Base-by-base conservation (phyloP, 2,329 filamentous ascomycete genomes). In the Coniochaeta pulveracea region DNA sequence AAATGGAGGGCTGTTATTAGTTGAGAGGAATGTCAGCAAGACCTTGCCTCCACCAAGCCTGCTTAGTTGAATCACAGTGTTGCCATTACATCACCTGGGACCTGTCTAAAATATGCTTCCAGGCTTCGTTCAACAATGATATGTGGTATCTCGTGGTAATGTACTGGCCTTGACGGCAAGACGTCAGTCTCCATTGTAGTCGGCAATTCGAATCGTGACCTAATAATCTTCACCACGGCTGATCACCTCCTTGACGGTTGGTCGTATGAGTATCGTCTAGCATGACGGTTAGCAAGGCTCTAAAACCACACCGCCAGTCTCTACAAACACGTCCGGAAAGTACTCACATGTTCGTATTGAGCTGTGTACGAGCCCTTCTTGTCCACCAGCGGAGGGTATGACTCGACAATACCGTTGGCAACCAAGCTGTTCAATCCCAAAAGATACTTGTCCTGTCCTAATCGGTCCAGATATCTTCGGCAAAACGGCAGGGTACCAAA, bases 361-460 rank as follows among this genome's bases (percentile, higher is more conserved):
- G 88, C 89, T 17, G 86, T 93, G 57, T 93, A 94, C 17, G 84
- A 93, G 38, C 89, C 89, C 70, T 93, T 93, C 60, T 88, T 78
- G 61, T 95, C 88, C 46, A 82, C 79, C 46, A 95, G 65, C 19
- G 88, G 88, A 24, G 86, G 85, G 54, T 95, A 95, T 26, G 83
- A 76, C 59, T 95, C 84, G 26, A 95, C 84, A 46, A 95, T 82
- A 37, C 85, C 86, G 37, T 68, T 76, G 26, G 75, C 69, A 29
- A 95, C 85, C 26, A 95, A 68, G 50, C 79, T 89, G 60, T 93
- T 94, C 55, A 95, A 64, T 28, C 88, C 88, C 6, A 94, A 68
- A 23, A 94, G 71, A 53, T 96, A 95, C 58, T 94, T 94, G 40
- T 95, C 85, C 55, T 93, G 84, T 17, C 89, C 88, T n/a, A 95